Percentiles rank a stretch among this genome's conserved stretches.
Evolutionary conservation across 495 filamentous ascomycete genomes (phyloP).

Genomic region (Aspergillus nidulans): DNA sequence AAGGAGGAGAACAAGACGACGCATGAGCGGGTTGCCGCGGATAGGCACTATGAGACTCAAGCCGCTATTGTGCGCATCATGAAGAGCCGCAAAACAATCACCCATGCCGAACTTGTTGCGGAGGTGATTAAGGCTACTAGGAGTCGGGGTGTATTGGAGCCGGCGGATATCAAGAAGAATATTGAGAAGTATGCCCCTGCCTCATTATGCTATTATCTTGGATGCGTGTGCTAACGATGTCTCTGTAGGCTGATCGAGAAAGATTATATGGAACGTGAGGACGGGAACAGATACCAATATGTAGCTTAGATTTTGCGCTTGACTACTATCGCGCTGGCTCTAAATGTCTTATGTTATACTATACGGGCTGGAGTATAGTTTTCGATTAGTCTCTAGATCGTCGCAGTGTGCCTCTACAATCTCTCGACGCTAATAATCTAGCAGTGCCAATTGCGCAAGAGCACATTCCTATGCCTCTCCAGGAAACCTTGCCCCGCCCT

Average conservation of each 20-base stretch:
- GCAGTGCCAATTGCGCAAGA: too few relatives aligned
- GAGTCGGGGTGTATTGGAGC: constrained; percentile 75
- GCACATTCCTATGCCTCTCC: background rate
- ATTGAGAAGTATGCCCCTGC: constrained; percentile 75
- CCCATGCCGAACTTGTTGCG: constrained; percentile 71
- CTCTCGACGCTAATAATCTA: too few relatives aligned
- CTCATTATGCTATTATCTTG: background rate
- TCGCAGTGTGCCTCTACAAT: too few relatives aligned
- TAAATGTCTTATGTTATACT: background rate
- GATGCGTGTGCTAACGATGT: constrained; percentile 5
- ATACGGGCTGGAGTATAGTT: background rate
- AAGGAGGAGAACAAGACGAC: constrained; percentile 87
- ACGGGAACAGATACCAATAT: constrained; percentile 74
- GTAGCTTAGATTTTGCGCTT: constrained; percentile 53
- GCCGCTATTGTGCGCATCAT: constrained; percentile 96
- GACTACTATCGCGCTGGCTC: background rate
- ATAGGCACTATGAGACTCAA: constrained; percentile 92
- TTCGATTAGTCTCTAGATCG: background rate
- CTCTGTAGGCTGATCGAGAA: constrained; percentile 80
- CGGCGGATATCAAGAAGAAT: constrained; percentile 86
- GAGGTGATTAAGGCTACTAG: constrained; percentile 88
- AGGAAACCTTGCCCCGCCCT: constrained; percentile 1
- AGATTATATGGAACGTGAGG: constrained; percentile 85
- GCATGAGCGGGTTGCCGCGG: constrained; percentile 80
- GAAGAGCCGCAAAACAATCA: constrained; percentile 89